Base-by-base conservation (phyloP, 2,329 filamentous ascomycete species). In the Fusarium xylarioides region DNA sequence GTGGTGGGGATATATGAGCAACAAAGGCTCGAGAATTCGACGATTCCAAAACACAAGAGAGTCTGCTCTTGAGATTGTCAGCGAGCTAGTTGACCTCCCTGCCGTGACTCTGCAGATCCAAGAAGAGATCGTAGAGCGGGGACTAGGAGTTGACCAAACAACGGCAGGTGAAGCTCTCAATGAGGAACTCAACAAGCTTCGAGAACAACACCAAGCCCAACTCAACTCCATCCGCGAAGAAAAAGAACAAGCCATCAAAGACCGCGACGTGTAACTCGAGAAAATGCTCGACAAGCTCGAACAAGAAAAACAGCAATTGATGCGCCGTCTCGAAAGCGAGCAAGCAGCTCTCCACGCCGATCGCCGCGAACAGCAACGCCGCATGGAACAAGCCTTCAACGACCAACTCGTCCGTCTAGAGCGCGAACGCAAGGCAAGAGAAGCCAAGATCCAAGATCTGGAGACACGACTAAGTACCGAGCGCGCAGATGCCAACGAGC, bases 1-100 rank as follows among this genome's bases (percentile, higher is more conserved):
- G 18, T 64, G 58, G 26, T 64, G 62, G 62, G 62, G 62, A 0
- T 64, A 50, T 8, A 52, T 61, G 62, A 64, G 42, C 38, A 61
- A 26, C 14, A 32, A 64, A 7, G 46, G 56, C 3, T 38, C 62
- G 0, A 32, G 42, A 7, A 42, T 37, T 18, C 38, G 58, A 8
- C 46, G 56, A 16, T 59, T 61, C 11, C 42, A 44, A 5, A 64
- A 64, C 15, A 64, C 58, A 12, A 38, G 40, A 37, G 38, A 61
- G 4, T 64, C 62, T 5, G 62, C 62, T 14, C 18, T 64, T 2
- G 10, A 44, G 5, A 52, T 64, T 7, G 44, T 64, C 1, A 52
- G 47, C 5, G 30, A 26, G 21, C 35, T 64, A 4, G 37, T 61
- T n/a, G 55, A 34, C 0, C 55, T 46, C 4, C 43, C 46, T 1